These are phyloP conservation scores for Calamus simplicifolius DNA, from an alignment of 176 grass and related monocot genomes.

Conservation along the genomic window DNA sequence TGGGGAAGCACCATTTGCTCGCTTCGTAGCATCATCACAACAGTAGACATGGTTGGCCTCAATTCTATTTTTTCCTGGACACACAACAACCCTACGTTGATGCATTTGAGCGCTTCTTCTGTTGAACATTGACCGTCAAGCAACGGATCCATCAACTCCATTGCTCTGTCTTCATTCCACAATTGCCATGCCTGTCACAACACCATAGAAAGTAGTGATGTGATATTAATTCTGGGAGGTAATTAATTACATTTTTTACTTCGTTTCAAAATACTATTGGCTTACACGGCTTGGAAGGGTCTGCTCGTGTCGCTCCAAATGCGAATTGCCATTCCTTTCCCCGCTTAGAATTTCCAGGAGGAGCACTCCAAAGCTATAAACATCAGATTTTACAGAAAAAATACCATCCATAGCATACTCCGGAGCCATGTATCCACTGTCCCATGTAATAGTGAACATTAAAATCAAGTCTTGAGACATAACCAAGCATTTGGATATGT, in stretches of 20 bases:
- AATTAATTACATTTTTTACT: conserved; percentile 2
- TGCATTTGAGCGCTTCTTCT: conserved; percentile 22
- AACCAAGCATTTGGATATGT: no score
- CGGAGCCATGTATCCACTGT: conserved; percentile 16
- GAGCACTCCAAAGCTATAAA: conserved; percentile 27
- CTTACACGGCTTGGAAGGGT: no score
- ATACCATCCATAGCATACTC: conserved; percentile 22
- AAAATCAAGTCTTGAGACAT: no score
- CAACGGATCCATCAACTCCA: conserved; percentile 4
- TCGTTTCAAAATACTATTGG: background rate
- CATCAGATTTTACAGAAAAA: conserved; percentile 22
- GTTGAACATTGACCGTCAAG: background rate
- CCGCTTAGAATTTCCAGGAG: conserved; percentile 28
- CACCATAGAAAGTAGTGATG: no score
- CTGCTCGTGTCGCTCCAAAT: background rate
- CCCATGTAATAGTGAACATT: no score
- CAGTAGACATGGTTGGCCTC: conserved; percentile 10
- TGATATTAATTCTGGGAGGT: background rate
- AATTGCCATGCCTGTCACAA: conserved; percentile 26
- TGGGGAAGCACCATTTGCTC: background rate
- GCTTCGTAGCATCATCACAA: conserved; percentile 23
- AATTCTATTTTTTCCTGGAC: conserved; percentile 20
- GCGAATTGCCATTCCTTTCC: conserved; percentile 7
- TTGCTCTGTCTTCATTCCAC: conserved; percentile 1
- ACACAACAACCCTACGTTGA: conserved; percentile 28